Conservation (phyloP, 2,329 filamentous ascomycete species). For the Aspergillus neoniger region DNA sequence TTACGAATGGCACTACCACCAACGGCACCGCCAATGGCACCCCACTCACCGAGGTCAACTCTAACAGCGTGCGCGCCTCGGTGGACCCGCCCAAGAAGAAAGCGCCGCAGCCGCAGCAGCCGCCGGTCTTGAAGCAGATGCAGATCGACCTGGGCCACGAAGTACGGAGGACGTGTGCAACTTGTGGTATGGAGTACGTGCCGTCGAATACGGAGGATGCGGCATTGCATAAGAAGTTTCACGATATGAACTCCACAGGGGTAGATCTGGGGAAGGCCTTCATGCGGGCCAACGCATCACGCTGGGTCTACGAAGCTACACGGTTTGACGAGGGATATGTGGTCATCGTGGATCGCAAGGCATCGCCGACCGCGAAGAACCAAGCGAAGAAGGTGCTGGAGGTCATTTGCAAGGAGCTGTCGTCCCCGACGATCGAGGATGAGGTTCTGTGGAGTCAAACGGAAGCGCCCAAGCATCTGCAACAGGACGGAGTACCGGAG, state of each 20-base stretch:
- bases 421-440: slow-evolving; percentile 61
- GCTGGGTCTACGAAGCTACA: slow-evolving; percentile 54
- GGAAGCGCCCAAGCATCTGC: slow-evolving; percentile 42
- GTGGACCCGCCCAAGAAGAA: slow-evolving; percentile 42
- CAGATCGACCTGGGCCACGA: slow-evolving; percentile 61
- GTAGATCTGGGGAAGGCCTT: slow-evolving; percentile 63
- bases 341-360: slow-evolving; percentile 59
- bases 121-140: slow-evolving; percentile 56
- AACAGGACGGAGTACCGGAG: slow-evolving; percentile 36
- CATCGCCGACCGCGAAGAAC: slow-evolving; percentile 53
- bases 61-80: slow-evolving; percentile 45
- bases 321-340: slow-evolving; percentile 55
- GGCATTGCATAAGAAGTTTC: slow-evolving; percentile 65
- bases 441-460: slow-evolving; percentile 58
- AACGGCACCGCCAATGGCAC: slow-evolving; percentile 33
- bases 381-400: slow-evolving; percentile 60
- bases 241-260: slow-evolving; percentile 62
- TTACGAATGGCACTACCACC: background rate
- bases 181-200: slow-evolving; percentile 68
- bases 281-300: slow-evolving; percentile 53
- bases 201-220: slow-evolving; percentile 63
- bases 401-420: slow-evolving; percentile 64
- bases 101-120: slow-evolving; percentile 33
- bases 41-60: slow-evolving; percentile 50
- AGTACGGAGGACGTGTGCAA: slow-evolving; percentile 58